Conservation (phyloP, 129 eudicot genomes). For the Artemisia annua region DNA sequence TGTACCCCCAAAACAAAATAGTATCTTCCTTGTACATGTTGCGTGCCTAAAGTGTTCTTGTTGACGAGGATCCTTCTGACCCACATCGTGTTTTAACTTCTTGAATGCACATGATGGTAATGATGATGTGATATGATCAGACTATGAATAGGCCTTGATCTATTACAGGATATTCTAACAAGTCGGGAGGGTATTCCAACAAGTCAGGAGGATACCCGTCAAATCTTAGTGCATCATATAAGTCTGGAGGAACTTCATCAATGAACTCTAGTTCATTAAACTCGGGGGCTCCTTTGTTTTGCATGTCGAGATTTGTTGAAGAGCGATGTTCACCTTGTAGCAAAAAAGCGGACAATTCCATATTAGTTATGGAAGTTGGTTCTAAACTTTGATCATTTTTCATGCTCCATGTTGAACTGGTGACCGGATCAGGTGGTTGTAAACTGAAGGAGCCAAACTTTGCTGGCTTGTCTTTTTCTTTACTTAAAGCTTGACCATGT, state of each 20-base stretch:
- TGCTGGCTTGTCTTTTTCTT: conserved; percentile 35
- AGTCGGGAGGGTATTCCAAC: conserved; percentile 47
- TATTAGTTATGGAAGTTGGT: conserved; percentile 34
- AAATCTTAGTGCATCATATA: conserved; percentile 50
- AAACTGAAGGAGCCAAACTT: conserved; percentile 22
- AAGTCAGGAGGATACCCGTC: conserved; percentile 62
- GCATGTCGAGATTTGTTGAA: conserved; percentile 40
- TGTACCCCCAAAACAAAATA: conserved; percentile 29
- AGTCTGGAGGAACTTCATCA: conserved; percentile 35
- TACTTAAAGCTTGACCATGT: conserved; percentile 40
- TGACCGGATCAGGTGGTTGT: conserved; percentile 42
- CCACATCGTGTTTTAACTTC: conserved; percentile 13
- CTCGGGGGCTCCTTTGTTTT: conserved; percentile 32
- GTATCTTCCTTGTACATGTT: conserved; percentile 23
- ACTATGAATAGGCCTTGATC: conserved; percentile 72
- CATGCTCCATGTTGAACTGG: conserved; percentile 42
- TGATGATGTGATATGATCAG: conserved; percentile 30
- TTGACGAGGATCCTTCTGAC: conserved; percentile 14
- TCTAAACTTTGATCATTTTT: conserved; percentile 34
- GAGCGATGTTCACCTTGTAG: conserved; percentile 47
- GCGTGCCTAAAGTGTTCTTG: conserved; percentile 17
- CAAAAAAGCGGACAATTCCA: conserved; percentile 43
- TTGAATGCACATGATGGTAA: conserved; percentile 2
- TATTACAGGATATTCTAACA: conserved; percentile 59
- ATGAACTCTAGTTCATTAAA: conserved; percentile 40